Conservation (phyloP, 1,139 yeast genomes). For the Blastobotrys petasosporus region DNA sequence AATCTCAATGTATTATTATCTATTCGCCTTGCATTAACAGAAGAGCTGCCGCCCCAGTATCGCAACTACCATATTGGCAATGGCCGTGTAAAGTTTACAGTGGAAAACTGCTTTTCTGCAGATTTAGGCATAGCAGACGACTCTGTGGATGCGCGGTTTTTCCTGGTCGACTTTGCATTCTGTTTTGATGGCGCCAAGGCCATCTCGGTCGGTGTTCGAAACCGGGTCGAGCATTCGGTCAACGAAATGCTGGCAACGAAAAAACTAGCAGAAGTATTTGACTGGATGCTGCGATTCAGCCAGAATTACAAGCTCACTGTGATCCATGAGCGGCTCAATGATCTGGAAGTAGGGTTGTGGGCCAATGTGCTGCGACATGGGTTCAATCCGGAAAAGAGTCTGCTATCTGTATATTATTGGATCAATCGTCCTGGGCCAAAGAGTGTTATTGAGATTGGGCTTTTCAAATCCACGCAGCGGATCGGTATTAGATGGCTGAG, state of each 20-base stretch:
- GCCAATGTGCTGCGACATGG: conserved; percentile 60
- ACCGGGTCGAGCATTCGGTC: conserved; percentile 48
- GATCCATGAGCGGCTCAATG: conserved; percentile 58
- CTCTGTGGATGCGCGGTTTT: conserved; percentile 50
- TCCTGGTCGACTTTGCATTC: conserved; percentile 70
- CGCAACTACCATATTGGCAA: conserved; percentile 58
- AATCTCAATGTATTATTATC: conserved; percentile 71
- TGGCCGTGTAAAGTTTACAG: conserved; percentile 67
- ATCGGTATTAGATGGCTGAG: conserved; percentile 59
- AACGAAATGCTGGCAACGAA: conserved; percentile 51
- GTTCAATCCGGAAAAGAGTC: conserved; percentile 56
- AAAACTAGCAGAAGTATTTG: conserved; percentile 57
- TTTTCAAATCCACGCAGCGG: conserved; percentile 46
- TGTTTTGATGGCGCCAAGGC: conserved; percentile 33
- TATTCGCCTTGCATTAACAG: conserved; percentile 64
- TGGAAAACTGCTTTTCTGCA: conserved; percentile 61
- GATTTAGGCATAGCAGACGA: conserved; percentile 69
- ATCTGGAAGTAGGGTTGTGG: conserved; percentile 55
- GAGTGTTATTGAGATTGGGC: conserved; percentile 61
- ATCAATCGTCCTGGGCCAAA: conserved; percentile 39
- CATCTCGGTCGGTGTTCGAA: conserved; percentile 36
- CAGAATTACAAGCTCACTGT: conserved; percentile 68
- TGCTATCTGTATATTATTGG: conserved; percentile 71
- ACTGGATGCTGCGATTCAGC: conserved; percentile 63
- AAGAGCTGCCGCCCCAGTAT: conserved; percentile 56